phyloP scores from a whole-genome alignment of 2,329 filamentous ascomycete species.

The Colletotrichum nymphaeae region DNA sequence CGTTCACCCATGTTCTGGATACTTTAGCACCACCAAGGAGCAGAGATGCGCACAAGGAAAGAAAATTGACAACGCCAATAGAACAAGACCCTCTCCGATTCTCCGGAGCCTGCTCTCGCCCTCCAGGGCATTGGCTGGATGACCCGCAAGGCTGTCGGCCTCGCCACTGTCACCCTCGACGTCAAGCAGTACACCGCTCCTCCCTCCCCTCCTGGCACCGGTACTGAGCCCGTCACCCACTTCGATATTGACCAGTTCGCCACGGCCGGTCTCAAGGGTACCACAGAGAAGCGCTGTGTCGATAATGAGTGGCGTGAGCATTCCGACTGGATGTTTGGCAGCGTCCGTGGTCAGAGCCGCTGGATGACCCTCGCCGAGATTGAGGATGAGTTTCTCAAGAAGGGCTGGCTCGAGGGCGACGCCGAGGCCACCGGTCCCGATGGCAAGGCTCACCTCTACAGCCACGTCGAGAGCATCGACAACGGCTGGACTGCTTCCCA shows the following conservation, averaged over 20 bases:
- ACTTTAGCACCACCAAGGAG: neutral
- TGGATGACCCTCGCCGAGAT: conserved; percentile 61
- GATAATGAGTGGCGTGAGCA: conserved; percentile 70
- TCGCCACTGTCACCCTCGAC: conserved; percentile 76
- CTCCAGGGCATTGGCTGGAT: conserved; percentile 81
- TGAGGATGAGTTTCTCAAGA: conserved; percentile 65
- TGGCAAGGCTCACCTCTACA: conserved; percentile 74
- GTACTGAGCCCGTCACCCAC: conserved; percentile 60
- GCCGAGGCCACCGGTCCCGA: conserved; percentile 62
- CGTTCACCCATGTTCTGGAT: conserved; percentile 40
- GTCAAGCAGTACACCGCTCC: conserved; percentile 65
- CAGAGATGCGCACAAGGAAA: neutral
- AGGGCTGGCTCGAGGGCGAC: conserved; percentile 70
- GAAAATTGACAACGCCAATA: conserved; percentile 47
- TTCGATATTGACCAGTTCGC: conserved; percentile 79
- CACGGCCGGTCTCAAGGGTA: conserved; percentile 78
- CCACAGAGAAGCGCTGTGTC: conserved; percentile 64
- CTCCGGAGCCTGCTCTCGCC: conserved; percentile 74
- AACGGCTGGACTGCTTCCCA: conserved; percentile 67
- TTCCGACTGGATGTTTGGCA: conserved; percentile 84
- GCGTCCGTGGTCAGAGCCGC: conserved; percentile 69
- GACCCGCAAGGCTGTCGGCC: conserved; percentile 76
- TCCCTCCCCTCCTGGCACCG: conserved; percentile 52
- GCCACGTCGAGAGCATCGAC: conserved; percentile 65
- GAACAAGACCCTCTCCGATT: conserved; percentile 81